Evolutionary conservation across 2,329 filamentous ascomycete genomes (phyloP).

Genomic region (Corniculantispora saksenae): DNA sequence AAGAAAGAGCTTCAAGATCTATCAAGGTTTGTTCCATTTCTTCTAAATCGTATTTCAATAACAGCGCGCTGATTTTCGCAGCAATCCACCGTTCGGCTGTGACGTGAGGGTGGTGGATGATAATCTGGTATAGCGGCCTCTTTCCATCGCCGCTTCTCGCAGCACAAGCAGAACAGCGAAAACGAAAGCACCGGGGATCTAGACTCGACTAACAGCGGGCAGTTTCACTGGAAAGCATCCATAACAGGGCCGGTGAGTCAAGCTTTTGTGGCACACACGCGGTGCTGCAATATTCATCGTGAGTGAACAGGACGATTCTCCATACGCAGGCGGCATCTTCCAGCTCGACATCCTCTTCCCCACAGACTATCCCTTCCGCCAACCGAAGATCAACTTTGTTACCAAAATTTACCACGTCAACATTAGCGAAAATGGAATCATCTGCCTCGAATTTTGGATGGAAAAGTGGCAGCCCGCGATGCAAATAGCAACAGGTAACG

Average conservation of each 20-base stretch:
- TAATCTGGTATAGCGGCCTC: neutral
- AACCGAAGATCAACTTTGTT: neutral
- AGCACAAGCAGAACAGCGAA: too few relatives aligned
- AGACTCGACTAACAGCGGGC: neutral
- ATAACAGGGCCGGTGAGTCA: conserved; percentile 1
- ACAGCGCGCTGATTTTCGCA: neutral
- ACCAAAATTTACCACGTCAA: conserved; percentile 2
- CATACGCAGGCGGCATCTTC: neutral
- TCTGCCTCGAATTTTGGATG: neutral
- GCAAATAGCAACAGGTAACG: neutral
- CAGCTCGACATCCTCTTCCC: neutral
- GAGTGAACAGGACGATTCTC: neutral
- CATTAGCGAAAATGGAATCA: neutral
- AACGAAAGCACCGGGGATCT: too few relatives aligned
- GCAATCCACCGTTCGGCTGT: neutral
- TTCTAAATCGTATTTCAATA: neutral
- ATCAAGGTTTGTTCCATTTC: neutral
- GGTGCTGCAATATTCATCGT: neutral
- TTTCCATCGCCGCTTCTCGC: neutral
- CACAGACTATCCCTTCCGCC: neutral
- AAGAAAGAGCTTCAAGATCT: neutral
- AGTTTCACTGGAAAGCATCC: conserved; percentile 6
- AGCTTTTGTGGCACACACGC: neutral
- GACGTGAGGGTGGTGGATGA: neutral
- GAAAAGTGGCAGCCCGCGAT: neutral